phyloP scores from a whole-genome alignment of 1,139 yeast species.

The Meyerozyma carpophila region DNA sequence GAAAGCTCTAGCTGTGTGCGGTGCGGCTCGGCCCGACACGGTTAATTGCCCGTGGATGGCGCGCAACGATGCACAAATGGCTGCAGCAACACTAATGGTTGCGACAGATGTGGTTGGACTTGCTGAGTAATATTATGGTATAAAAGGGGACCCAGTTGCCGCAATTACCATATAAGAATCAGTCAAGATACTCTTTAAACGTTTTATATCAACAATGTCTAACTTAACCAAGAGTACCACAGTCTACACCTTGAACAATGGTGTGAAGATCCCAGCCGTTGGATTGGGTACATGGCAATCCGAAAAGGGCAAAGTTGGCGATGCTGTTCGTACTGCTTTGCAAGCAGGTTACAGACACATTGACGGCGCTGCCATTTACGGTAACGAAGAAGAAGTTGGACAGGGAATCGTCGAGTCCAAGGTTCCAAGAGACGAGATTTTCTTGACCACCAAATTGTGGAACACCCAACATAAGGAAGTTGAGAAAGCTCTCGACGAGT shows the following conservation, averaged over 20 bases:
- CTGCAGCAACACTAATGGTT: too few species aligned
- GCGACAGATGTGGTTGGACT: neutral
- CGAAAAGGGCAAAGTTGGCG: slow-evolving; percentile 53
- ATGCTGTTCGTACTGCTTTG: slow-evolving; percentile 59
- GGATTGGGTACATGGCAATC: slow-evolving; percentile 81
- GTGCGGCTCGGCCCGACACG: too few species aligned
- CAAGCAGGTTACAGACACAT: slow-evolving; percentile 72
- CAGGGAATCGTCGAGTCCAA: slow-evolving; percentile 35
- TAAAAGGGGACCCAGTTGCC: neutral
- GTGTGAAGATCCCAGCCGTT: slow-evolving; percentile 58
- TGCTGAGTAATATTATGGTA: neutral
- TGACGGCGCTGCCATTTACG: slow-evolving; percentile 69
- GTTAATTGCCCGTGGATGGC: too few species aligned
- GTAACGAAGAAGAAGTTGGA: slow-evolving; percentile 67
- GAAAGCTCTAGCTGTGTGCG: too few species aligned
- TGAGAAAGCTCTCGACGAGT: slow-evolving; percentile 3
- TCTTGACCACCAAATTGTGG: slow-evolving; percentile 10
- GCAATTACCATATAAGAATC: neutral
- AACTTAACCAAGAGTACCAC: slow-evolving; percentile 11
- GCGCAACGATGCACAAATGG: too few species aligned
- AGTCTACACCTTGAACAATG: slow-evolving; percentile 50
- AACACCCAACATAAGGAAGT: slow-evolving; percentile 4
- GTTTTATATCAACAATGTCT: neutral
- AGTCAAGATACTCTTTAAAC: neutral
- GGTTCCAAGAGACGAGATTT: slow-evolving; percentile 8